Evolutionary conservation across 768 basidiomycete genomes (phyloP).

Genomic region (Calvatia gigantea): DNA sequence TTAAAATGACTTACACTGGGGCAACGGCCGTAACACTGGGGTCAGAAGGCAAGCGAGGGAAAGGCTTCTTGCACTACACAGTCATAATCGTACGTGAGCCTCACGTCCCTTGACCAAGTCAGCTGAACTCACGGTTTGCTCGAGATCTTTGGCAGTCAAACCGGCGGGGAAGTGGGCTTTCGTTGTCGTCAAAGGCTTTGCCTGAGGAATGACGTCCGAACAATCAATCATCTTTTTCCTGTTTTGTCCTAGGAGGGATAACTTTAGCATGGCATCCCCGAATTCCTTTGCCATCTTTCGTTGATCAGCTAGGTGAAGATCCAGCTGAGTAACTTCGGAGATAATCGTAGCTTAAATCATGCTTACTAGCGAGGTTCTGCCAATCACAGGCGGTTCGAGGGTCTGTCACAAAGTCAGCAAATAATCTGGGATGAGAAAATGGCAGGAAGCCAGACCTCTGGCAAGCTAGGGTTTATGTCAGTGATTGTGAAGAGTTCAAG

Average conservation of each 20-base stretch:
- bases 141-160: not conserved
- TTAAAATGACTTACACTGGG: not conserved
- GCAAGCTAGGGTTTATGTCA: not conserved
- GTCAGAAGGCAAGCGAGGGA: conserved; percentile 6
- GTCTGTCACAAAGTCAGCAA: conserved; percentile 25
- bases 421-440: not conserved
- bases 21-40: conserved; percentile 4
- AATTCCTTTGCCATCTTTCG: conserved; percentile 30
- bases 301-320: conserved; percentile 25
- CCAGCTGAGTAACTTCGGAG: not conserved
- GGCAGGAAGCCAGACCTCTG: not conserved
- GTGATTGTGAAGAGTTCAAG: not conserved
- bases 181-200: conserved; percentile 13
- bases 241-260: conserved; percentile 40
- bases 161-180: conserved; percentile 4
- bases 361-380: conserved; percentile 40
- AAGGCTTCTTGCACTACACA: conserved; percentile 6
- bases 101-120: not conserved
- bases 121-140: conserved; percentile 4
- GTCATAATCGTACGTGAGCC: not conserved
- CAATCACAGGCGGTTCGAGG: conserved; percentile 45
- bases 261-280: conserved; percentile 40
- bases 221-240: conserved; percentile 36
- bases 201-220: conserved; percentile 39
- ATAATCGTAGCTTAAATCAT: not conserved